Evolutionary conservation across 2,329 filamentous ascomycete species (phyloP), one percentile per base, ranked within the genome.

Genomic region (Xylaria sp.): DNA sequence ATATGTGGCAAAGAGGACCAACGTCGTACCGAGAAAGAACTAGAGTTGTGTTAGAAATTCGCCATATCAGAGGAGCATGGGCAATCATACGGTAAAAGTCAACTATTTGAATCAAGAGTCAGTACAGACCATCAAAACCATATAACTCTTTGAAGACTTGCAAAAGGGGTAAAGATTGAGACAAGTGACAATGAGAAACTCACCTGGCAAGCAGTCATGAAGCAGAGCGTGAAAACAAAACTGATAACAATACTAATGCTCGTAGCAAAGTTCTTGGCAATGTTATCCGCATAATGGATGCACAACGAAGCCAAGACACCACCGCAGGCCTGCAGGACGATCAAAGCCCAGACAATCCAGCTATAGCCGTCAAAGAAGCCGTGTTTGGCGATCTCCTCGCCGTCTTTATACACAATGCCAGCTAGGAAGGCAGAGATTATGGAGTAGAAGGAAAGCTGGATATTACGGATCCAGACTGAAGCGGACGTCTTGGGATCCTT

Each of bases 331-430:
- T 99, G 94, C 60, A 94, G 82, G 4, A 86, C 71, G 66, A 97
- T 90, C 3, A 92, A 89, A 4, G 85, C 80, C 92, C 92, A 97
- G 2, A 97, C 93, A 18, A 93, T 81, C 80, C 85, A 89, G 72
- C 96, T 97, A 76, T 97, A 99, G 2, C 94, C 94, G 59, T 90
- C 88, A 67, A 99, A 97, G 75, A 97, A 96, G 10, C 94, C 94
- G 63, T 90, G 86, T 73, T 88, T 85, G 30, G 87, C 82, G 64
- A 99, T 92, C 47, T 89, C 87, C 62, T 87, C 84, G 30, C 93
- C 94, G 66, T 99, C 94, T 64, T 91, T 90, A 76, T 90, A 90
- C 2, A 95, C 76, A 4, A 97, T 88, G 1, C 93, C 94, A 55
- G 96, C 81, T 59, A 97, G 85, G 0, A 97, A 79, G 0, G 92